These are phyloP conservation scores for Tagetes patula DNA, from an alignment of 129 eudicot species.

Conservation along the genomic window DNA sequence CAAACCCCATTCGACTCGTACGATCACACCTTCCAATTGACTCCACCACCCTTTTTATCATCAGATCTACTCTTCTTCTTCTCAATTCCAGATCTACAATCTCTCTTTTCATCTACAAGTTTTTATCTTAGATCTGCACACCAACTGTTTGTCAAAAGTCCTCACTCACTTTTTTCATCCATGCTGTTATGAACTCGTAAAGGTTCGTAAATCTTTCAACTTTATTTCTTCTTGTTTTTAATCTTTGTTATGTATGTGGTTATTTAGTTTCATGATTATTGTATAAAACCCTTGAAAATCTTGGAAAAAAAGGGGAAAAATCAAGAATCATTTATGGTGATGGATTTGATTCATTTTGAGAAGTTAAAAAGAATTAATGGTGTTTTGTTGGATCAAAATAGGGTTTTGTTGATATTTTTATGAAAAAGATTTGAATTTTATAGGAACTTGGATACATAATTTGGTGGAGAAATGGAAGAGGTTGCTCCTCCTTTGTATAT, in stretches of 20 bases:
- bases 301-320: neutral
- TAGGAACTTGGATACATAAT: conserved; percentile 24
- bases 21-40: conserved; percentile 45
- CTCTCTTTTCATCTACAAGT: neutral
- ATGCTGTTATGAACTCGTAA: conserved; percentile 27
- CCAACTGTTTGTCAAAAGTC: conserved; percentile 26
- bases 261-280: conserved; percentile 5
- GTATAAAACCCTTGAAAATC: conserved; percentile 10
- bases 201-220: conserved; percentile 29
- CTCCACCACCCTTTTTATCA: conserved; percentile 44
- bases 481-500: conserved; percentile 62
- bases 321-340: neutral
- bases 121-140: conserved; percentile 19
- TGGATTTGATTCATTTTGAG: conserved; percentile 16
- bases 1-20: conserved; percentile 36
- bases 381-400: conserved; percentile 13
- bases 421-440: conserved; percentile 5
- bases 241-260: neutral
- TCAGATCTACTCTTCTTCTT: conserved; percentile 30
- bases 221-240: neutral
- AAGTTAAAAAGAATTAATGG: neutral
- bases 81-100: conserved; percentile 25
- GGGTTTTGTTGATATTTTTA: conserved; percentile 15
- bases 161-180: conserved; percentile 15
- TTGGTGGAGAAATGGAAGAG: conserved; percentile 59